phyloP scores from a whole-genome alignment of 192 early-diverging fungal genomes.

The Dissophora globulifera region DNA sequence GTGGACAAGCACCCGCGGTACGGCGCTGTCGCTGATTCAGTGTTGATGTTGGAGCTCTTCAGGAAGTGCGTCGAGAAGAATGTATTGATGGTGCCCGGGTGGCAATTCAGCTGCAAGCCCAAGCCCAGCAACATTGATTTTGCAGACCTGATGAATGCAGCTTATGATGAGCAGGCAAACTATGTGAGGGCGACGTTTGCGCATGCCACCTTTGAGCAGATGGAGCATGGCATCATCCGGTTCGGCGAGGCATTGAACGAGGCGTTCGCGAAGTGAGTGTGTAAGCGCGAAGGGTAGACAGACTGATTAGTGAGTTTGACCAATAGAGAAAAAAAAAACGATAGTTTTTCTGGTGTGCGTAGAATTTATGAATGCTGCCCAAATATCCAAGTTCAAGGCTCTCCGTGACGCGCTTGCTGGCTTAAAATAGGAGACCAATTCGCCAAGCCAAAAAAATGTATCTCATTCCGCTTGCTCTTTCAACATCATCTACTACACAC shows the following conservation, averaged over 20 bases:
- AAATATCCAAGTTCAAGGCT: no score
- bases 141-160: constrained; percentile 17
- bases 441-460: no score
- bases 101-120: constrained; percentile 63
- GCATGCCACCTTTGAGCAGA: constrained; percentile 63
- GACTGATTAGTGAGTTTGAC: no score
- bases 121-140: constrained; percentile 31
- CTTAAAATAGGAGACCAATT: no score
- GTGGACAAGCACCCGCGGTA: constrained; percentile 46
- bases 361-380: no score
- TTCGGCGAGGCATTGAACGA: constrained; percentile 48
- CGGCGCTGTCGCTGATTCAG: constrained; percentile 55
- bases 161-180: constrained; percentile 58
- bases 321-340: no score
- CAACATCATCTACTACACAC: no score
- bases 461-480: no score
- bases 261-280: constrained; percentile 14
- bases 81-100: constrained; percentile 72
- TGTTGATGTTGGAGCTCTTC: constrained; percentile 59
- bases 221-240: constrained; percentile 62
- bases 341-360: no score
- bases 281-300: no score
- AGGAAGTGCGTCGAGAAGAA: constrained; percentile 63
- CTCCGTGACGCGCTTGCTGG: no score
- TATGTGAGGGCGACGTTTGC: constrained; percentile 73